A percentile compares a stretch with the other conserved stretches of the same genome.
Conservation (phyloP, 2,329 filamentous ascomycete genomes). For the Annulohypoxylon truncatum region DNA sequence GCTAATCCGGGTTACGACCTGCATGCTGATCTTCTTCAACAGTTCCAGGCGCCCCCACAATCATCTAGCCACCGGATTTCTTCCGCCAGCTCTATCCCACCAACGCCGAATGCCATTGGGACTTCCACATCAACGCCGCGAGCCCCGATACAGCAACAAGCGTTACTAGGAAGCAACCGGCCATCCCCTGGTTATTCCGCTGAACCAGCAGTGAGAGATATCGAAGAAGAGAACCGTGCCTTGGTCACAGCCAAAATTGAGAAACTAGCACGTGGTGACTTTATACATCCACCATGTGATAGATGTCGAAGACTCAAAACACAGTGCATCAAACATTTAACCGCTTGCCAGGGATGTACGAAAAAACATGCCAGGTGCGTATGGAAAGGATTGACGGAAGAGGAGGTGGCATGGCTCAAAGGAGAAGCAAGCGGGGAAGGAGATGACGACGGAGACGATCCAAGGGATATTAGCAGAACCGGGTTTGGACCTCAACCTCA, state of each 20-base stretch:
- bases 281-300: conserved; percentile 85
- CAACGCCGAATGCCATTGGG: conserved; percentile 47
- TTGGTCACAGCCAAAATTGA: conserved; percentile 83
- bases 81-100: conserved; percentile 47
- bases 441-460: conserved; percentile 49
- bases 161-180: conserved; percentile 44
- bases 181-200: conserved; percentile 46
- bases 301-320: conserved; percentile 82
- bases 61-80: conserved; percentile 44
- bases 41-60: conserved; percentile 57
- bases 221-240: conserved; percentile 54
- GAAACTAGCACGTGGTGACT: conserved; percentile 76
- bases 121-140: conserved; percentile 48
- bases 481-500: conserved; percentile 42
- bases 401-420: conserved; percentile 64
- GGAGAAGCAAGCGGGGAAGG: conserved; percentile 46
- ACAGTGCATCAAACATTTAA: conserved; percentile 86
- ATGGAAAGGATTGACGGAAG: conserved; percentile 83
- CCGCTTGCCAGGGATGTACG: conserved; percentile 87
- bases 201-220: conserved; percentile 47
- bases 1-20: conserved; percentile 58
- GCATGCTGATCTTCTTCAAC: conserved; percentile 66
- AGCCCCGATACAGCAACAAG: conserved; percentile 46
- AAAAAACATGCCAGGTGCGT: conserved; percentile 91
- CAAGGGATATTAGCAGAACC: conserved; percentile 38